Base-by-base conservation (phyloP, 345 rosid species). In the Populus nigra region DNA sequence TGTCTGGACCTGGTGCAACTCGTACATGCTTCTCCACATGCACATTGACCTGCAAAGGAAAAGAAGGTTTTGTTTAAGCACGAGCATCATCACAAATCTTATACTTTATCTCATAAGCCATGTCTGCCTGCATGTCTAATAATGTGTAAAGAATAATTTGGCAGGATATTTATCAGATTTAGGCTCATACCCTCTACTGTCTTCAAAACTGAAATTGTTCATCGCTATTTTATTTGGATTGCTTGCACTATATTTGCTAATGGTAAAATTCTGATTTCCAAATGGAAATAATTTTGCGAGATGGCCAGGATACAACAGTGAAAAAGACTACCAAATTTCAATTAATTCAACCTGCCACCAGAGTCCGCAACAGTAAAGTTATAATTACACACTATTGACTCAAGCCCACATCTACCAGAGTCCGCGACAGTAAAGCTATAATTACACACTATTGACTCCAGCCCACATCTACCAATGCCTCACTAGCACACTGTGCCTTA, bases 21-120 rank as follows among this genome's bases (percentile, higher is more conserved):
- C 98, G 31, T 96, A 96, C 99, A 91, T 96, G 89, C 94, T 88
- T 87, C 96, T 96, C 99, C 99, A 96, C 99, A 96, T 96, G 83
- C 92, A 85, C 97, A 92, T 96, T 81, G 88, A 79, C 69, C 99
- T 95, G 78, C 77, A 85, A 72, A 10, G 65, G 15, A n/a, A 23
- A 23, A 10, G 29, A 9, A 12, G 27, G 25, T 11, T 57, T 57
- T 10, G 0, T 1, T 47, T 13, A 47, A 47, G 18, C 50, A n/a
- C 12, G 4, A 59, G 65, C 65, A 59, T 59, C 65, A 25, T 10
- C 18, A 47, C 18, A 12, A 59, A n/a, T 25, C 13, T n/a, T n/a
- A 3, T 10, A 57, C 63, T 4, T 57, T 11, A 57, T 57, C 23
- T 57, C 12, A n/a, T n/a, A 57, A 22, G 4, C 29, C 8, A 47